Evolutionary conservation across 2,329 filamentous ascomycete genomes (phyloP).

Genomic region (Drechslerella stenobrocha): DNA sequence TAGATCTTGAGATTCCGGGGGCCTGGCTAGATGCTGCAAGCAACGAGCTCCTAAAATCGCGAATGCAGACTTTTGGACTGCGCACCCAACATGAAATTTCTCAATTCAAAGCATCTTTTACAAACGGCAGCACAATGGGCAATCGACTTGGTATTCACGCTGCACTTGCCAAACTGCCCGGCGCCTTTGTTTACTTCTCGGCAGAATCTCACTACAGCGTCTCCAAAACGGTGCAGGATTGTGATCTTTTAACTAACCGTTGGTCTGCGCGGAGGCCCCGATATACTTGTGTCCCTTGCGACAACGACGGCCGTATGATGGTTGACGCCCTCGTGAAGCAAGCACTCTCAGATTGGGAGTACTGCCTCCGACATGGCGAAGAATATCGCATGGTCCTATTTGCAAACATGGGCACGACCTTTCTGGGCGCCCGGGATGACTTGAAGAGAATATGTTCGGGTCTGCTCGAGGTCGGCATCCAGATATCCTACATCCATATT

Average conservation of each 20-base stretch:
- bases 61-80: constrained; percentile 21
- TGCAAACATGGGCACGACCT: constrained; percentile 26
- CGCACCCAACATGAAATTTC: neutral
- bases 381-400: constrained; percentile 21
- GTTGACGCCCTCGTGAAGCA: constrained; percentile 1
- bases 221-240: constrained; percentile 16
- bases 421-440: constrained; percentile 21
- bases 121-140: constrained; percentile 33
- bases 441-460: constrained; percentile 8
- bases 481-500: constrained; percentile 7
- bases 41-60: neutral
- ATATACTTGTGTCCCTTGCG: constrained; percentile 14
- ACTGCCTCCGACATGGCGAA: neutral
- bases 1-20: constrained; percentile 8
- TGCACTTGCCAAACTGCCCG: constrained; percentile 9
- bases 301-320: constrained; percentile 13
- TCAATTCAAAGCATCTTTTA: constrained; percentile 10
- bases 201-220: constrained; percentile 29
- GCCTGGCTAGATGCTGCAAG: constrained; percentile 4
- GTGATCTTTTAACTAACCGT: constrained; percentile 13
- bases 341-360: constrained; percentile 5
- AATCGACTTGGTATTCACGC: constrained; percentile 37
- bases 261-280: constrained; percentile 4
- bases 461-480: neutral
- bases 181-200: constrained; percentile 22